These are phyloP conservation scores for Aschersonia sp. DNA, from an alignment of 2,329 filamentous ascomycete species.

Conservation along the genomic window DNA sequence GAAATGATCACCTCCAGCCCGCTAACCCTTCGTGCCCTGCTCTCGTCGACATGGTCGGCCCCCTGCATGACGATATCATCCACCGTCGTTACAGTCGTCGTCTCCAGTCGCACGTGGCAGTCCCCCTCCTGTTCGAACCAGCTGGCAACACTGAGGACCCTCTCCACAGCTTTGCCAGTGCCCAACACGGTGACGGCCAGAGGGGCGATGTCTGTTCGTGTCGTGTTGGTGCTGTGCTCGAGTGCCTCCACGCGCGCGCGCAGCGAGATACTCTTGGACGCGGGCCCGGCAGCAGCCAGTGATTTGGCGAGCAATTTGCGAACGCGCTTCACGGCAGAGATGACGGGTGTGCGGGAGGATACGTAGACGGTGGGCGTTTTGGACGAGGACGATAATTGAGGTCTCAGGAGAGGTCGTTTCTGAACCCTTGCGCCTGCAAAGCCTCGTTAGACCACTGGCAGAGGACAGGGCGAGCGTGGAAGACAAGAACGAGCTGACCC, in stretches of 20 bases:
- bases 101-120: slow-evolving; percentile 43
- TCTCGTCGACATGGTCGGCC: slow-evolving; percentile 21
- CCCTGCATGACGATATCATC: slow-evolving; percentile 45
- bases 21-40: slow-evolving; percentile 33
- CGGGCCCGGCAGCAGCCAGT: slow-evolving; percentile 23
- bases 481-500: slow-evolving; percentile 2
- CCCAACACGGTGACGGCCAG: slow-evolving; percentile 42
- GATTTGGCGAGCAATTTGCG: slow-evolving; percentile 46
- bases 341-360: slow-evolving; percentile 49
- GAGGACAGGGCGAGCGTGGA: background rate
- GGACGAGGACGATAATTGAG: slow-evolving; percentile 25
- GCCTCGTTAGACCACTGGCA: background rate
- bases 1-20: slow-evolving; percentile 33
- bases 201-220: background rate
- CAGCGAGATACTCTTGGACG: slow-evolving; percentile 31
- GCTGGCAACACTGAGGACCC: slow-evolving; percentile 44
- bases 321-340: slow-evolving; percentile 51
- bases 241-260: slow-evolving; percentile 30
- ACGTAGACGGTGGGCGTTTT: slow-evolving; percentile 46
- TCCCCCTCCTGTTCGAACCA: slow-evolving; percentile 51
- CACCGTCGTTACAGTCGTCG: slow-evolving; percentile 48
- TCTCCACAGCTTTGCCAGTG: slow-evolving; percentile 52
- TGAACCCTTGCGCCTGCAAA: slow-evolving; percentile 30
- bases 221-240: slow-evolving; percentile 16
- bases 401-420: slow-evolving; percentile 31